Base-by-base conservation (phyloP, 2,329 filamentous ascomycete species). In the Kalaharituber pfeilii region DNA sequence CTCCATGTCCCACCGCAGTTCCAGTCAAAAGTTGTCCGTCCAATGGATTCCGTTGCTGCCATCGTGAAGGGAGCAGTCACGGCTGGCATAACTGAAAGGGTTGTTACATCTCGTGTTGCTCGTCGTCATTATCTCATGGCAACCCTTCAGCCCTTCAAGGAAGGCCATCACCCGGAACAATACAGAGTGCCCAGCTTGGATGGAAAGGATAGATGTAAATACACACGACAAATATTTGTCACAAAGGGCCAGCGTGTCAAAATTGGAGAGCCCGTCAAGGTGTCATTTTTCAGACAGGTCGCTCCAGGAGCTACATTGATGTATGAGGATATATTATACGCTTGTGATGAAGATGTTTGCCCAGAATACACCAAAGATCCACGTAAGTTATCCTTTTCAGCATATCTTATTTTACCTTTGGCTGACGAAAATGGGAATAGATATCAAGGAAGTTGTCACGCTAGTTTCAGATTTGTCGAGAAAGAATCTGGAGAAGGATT, bases 281-380 rank as follows among this genome's bases (percentile, higher is more conserved):
- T 96, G 45, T 94, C 86, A 8, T 96, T 96, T 72, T 96, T 98
- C 80, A 77, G 91, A 69, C 91, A 96, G 69, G 91, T 98, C 53
- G 91, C 91, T 5, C 91, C 91, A 0, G 91, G 91, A 50, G 91
- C 91, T 29, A 96, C 89, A 1, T 79, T 98, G 63, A 96, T 98
- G 91, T 98, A 98, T 68, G 91, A 98, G 73, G 91, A 98, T 71
- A 89, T 96, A 53, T 71, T 96, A 55, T 96, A 95, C 68, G 91
- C 89, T 51, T 98, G 91, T 66, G 91, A 98, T 66, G 91, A 96
- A 61, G 91, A 98, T 68, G 86, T 94, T 52, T 96, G 89, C 70
- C 91, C 91, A 1, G 91, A 96, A 69, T 98, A 98, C 69, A 96
- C 89, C 62, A 98, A 96, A 69, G 91, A 98, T 78, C 89, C 91